Evolutionary conservation across 805 yeast species (phyloP).

Genomic region (Zygosaccharomyces lentus): DNA sequence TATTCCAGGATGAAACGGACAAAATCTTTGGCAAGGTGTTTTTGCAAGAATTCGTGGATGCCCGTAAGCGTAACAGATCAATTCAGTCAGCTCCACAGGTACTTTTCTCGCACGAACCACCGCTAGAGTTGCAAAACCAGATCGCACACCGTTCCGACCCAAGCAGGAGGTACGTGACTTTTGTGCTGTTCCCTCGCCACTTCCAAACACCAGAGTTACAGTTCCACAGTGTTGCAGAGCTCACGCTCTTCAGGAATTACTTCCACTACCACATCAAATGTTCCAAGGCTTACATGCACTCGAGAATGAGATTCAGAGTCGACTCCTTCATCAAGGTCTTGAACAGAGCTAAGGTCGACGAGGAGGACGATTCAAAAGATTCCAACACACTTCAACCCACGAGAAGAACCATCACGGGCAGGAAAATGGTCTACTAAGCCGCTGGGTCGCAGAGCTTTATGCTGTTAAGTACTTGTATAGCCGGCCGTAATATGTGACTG

Average conservation of each 20-base stretch:
- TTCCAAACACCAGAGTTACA: conserved; percentile 56
- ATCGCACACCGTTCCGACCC: conserved; percentile 35
- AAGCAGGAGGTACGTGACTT: conserved; percentile 47
- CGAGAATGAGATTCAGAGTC: conserved; percentile 96
- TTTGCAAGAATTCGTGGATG: conserved; percentile 91
- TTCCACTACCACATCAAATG: conserved; percentile 99
- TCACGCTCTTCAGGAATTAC: conserved; percentile 88
- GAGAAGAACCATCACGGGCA: conserved; percentile 35
- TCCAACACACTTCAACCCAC: conserved; percentile 15
- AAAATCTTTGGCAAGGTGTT: conserved; percentile 85
- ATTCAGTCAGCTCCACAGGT: conserved; percentile 99
- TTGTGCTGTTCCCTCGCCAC: conserved; percentile 81
- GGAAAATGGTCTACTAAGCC: conserved; percentile 32
- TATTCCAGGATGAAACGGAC: conserved; percentile 96
- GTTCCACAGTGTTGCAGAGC: conserved; percentile 61
- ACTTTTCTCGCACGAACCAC: conserved; percentile 89
- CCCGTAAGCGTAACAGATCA: conserved; percentile 86
- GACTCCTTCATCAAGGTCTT: conserved; percentile 90
- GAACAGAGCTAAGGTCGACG: conserved; percentile 95
- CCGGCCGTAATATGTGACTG: conserved; percentile 6
- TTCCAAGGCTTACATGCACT: conserved; percentile 96
- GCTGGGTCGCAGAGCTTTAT: background rate
- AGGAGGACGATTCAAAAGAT: conserved; percentile 54
- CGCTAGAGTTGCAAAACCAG: conserved; percentile 67
- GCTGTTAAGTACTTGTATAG: conserved; percentile 1